Evolutionary conservation across 1,139 yeast genomes (phyloP).

Genomic region (Blastobotrys persicus): DNA sequence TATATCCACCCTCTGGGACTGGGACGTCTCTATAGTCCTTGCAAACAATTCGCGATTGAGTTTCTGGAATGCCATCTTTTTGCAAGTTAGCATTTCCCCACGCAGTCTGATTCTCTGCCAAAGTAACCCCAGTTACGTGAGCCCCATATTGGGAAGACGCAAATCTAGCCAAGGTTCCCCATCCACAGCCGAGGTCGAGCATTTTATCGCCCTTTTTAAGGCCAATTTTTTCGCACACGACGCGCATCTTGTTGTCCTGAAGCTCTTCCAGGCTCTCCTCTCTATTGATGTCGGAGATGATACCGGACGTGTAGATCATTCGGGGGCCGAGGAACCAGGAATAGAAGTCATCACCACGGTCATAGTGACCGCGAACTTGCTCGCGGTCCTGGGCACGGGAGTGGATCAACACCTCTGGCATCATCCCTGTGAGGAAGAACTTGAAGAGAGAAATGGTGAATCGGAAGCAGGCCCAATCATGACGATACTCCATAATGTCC

Average conservation of each 20-base stretch:
- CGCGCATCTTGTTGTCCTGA: constrained; percentile 85
- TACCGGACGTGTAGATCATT: constrained; percentile 90
- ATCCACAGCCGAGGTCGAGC: constrained; percentile 90
- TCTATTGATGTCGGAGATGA: constrained; percentile 64
- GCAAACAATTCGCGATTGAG: constrained; percentile 78
- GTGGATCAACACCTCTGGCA: constrained; percentile 91
- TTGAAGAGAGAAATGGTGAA: constrained; percentile 77
- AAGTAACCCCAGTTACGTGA: constrained; percentile 81
- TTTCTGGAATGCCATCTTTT: constrained; percentile 62
- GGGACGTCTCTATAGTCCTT: constrained; percentile 92
- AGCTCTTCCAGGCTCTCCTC: constrained; percentile 82
- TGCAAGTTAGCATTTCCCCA: constrained; percentile 77
- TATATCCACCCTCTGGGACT: constrained; percentile 64
- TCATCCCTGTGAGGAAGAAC: constrained; percentile 82
- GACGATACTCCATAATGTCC: constrained; percentile 80
- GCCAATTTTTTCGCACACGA: constrained; percentile 84
- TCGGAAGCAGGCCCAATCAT: constrained; percentile 84
- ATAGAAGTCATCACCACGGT: constrained; percentile 95
- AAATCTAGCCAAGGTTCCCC: constrained; percentile 91
- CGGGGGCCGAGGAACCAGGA: constrained; percentile 93
- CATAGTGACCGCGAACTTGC: constrained; percentile 93
- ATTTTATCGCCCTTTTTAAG: constrained; percentile 68
- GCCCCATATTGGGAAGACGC: constrained; percentile 86
- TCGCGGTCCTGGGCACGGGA: constrained; percentile 94
- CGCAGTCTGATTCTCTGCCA: constrained; percentile 86